Evolutionary conservation across 257 asterid species (phyloP), one percentile per base, ranked within the genome.

Genomic region (Solanum megistacrolobum): DNA sequence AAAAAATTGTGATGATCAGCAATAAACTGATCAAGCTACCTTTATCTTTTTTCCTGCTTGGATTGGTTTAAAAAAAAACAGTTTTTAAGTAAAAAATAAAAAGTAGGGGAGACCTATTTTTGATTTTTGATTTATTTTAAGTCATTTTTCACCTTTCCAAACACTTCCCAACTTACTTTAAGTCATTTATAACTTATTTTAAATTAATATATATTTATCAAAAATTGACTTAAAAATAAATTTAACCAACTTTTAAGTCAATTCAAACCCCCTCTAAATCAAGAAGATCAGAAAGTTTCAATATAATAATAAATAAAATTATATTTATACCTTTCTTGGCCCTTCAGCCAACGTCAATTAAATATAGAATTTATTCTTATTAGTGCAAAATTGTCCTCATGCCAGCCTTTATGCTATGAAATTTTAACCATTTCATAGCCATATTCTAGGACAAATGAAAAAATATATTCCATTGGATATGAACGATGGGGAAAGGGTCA

Each of bases 261-360:
- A 10, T 39, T 4, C 1, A 39, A 39, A 39, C 13, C 0, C 0
- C 12, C 13, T 39, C 48, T 73, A 34, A 73, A 73, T 11, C 29
- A 74, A 74, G 31, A 74, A 35, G 20, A 74, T 74, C 18, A 74
- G 20, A 36, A 75, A 75, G 43, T 32, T 20, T 31, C 7, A 62
- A 32, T 83, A 20, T 25, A 20, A 25, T 4, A 25, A 48, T 8
- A 52, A 69, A 20, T 43, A 25, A 9, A 68, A 48, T 52, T 52
- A 52, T 20, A 52, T 31, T 31, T 76, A 87, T 87, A 35, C 66
- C 79, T 87, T 76, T 87, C 89, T 87, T 87, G 32, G 55, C 41
- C 10, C 41, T 62, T 78, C 89, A 72, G 88, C 84, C 18, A 86
- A 73, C 11, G 2, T 3, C 72, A 48, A 41, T 35, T 25, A 68